phyloP scores from a whole-genome alignment of 2,329 filamentous ascomycete genomes.

The Aspergillus bombycis region DNA sequence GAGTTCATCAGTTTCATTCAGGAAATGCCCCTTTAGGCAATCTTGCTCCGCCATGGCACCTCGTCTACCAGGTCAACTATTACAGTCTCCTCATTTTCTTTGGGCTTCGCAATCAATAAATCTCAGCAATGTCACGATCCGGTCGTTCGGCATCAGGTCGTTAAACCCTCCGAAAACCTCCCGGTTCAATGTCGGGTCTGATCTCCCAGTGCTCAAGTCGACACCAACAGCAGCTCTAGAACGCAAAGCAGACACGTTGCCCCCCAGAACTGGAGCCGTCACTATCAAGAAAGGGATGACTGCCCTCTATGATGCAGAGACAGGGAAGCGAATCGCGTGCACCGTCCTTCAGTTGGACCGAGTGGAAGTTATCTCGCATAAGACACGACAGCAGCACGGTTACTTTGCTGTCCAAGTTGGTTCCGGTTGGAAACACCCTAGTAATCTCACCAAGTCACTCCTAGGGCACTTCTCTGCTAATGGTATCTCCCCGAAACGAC shows the following conservation, averaged over 20 bases:
- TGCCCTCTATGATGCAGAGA: conserved; percentile 76
- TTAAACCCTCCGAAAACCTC: conserved; percentile 55
- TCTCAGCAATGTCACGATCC: conserved; percentile 30
- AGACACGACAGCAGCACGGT: conserved; percentile 77
- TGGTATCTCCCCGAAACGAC: conserved; percentile 79
- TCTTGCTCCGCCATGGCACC: conserved; percentile 35
- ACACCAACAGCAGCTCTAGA: conserved; percentile 62
- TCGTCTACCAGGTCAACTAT: conserved; percentile 36
- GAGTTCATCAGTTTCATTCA: background rate
- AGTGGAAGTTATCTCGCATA: conserved; percentile 85
- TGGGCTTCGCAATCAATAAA: conserved; percentile 29
- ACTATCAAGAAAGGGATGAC: conserved; percentile 96
- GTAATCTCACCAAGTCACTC: conserved; percentile 78
- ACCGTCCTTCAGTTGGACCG: conserved; percentile 93
- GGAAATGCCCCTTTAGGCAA: conserved; percentile 9
- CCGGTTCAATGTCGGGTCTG: conserved; percentile 57
- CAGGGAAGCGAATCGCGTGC: conserved; percentile 77
- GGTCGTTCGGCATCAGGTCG: conserved; percentile 59
- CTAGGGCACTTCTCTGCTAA: conserved; percentile 86
- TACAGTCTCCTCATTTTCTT: conserved; percentile 32
- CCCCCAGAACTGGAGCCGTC: conserved; percentile 76
- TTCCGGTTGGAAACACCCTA: conserved; percentile 70
- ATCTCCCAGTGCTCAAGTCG: conserved; percentile 57
- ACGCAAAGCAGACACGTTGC: conserved; percentile 61
- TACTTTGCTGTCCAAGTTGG: conserved; percentile 96